Conservation (phyloP, 805 yeast species). For the Saccharomycopsis sp. region DNA sequence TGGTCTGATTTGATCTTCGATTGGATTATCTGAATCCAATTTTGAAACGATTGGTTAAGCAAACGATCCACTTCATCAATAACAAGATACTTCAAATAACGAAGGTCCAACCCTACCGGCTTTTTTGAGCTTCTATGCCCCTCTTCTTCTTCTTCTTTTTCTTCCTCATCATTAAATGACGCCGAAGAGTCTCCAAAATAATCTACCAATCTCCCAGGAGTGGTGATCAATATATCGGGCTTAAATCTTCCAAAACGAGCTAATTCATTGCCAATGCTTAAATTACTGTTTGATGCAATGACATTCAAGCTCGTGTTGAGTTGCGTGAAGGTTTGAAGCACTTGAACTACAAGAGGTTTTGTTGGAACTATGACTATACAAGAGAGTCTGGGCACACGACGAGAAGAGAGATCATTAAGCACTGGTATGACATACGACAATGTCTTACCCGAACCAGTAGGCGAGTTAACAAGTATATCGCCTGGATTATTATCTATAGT, state of each 20-base stretch:
- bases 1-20: slow-evolving; percentile 31
- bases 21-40: slow-evolving; percentile 70
- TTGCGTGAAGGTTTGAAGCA: slow-evolving; percentile 52
- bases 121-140: slow-evolving; percentile 28
- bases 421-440: slow-evolving; percentile 83
- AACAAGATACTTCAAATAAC: slow-evolving; percentile 53
- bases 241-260: slow-evolving; percentile 36
- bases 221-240: slow-evolving; percentile 65
- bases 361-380: slow-evolving; percentile 87
- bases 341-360: slow-evolving; percentile 79
- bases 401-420: slow-evolving; percentile 53
- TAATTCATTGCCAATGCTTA: slow-evolving; percentile 57
- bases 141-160: slow-evolving; percentile 26
- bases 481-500: slow-evolving; percentile 41
- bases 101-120: slow-evolving; percentile 37
- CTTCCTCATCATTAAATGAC: slow-evolving; percentile 24
- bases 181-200: slow-evolving; percentile 36
- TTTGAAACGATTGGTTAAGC: slow-evolving; percentile 85
- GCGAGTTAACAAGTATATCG: slow-evolving; percentile 83
- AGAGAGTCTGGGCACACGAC: slow-evolving; percentile 66
- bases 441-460: slow-evolving; percentile 96
- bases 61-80: slow-evolving; percentile 80
- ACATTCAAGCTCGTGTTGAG: slow-evolving; percentile 55
- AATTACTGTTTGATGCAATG: slow-evolving; percentile 47
- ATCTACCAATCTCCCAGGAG: slow-evolving; percentile 83